Evolutionary conservation across 805 yeast genomes (phyloP).

Genomic region (Kodamaea nitidulidarum): DNA sequence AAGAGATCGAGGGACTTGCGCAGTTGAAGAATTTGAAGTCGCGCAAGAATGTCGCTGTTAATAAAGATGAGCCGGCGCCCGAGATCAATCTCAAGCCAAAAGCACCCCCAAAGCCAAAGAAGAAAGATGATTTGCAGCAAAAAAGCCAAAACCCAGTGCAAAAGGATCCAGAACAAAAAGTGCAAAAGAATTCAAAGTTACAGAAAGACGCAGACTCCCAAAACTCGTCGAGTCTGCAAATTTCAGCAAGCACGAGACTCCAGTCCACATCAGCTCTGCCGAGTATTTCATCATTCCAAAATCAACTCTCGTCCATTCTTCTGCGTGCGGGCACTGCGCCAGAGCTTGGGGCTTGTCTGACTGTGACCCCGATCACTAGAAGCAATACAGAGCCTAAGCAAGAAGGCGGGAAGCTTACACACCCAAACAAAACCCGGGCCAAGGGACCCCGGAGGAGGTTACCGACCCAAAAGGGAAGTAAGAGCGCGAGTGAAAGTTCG

Average conservation of each 20-base stretch:
- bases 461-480: constrained; percentile 22
- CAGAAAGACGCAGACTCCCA: too few species aligned
- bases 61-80: not conserved
- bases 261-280: not conserved
- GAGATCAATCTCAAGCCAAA: not conserved
- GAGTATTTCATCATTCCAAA: constrained; percentile 15
- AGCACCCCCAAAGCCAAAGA: constrained; percentile 4
- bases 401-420: constrained; percentile 28
- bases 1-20: constrained; percentile 15
- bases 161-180: too few species aligned
- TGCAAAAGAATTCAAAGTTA: too few species aligned
- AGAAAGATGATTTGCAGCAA: too few species aligned
- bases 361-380: not conserved
- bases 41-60: not conserved
- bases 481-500: not conserved
- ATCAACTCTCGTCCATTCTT: constrained; percentile 23
- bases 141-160: too few species aligned
- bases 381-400: constrained; percentile 5
- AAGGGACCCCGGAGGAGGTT: constrained; percentile 51
- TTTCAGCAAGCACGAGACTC: too few species aligned
- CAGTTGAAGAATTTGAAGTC: constrained; percentile 15
- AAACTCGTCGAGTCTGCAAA: not conserved
- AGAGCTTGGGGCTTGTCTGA: constrained; percentile 5
- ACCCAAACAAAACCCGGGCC: constrained; percentile 44
- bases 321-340: constrained; percentile 28